Conservation (phyloP, 2,329 filamentous ascomycete species). For the Microcera coccophila region DNA sequence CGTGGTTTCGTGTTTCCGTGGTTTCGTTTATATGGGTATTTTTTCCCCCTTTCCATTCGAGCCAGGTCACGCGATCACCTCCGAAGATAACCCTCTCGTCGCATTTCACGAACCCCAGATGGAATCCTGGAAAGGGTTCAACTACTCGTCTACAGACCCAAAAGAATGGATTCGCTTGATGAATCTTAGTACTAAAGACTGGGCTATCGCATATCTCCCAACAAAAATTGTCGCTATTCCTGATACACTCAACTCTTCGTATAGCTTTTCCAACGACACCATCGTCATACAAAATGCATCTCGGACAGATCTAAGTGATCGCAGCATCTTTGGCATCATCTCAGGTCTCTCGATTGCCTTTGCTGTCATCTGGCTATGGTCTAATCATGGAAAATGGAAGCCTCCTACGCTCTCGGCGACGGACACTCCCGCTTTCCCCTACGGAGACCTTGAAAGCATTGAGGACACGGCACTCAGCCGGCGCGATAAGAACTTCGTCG, state of each 20-base stretch:
- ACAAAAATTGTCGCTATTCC: conserved; percentile 20
- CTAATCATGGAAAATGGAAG: background rate
- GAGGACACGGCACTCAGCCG: background rate
- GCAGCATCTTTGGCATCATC: background rate
- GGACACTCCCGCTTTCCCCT: too few relatives aligned
- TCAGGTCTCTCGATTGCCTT: background rate
- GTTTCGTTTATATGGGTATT: too few relatives aligned
- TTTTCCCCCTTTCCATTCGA: too few relatives aligned
- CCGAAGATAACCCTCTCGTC: too few relatives aligned
- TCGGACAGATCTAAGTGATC: background rate
- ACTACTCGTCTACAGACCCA: background rate
- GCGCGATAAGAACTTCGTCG: background rate
- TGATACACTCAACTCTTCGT: background rate
- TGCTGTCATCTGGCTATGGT: background rate
- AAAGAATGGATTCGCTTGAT: background rate
- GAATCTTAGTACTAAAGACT: conserved; percentile 5
- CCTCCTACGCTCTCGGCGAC: too few relatives aligned
- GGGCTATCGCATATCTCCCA: conserved; percentile 3
- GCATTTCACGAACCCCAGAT: too few relatives aligned
- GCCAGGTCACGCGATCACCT: too few relatives aligned
- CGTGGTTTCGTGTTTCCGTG: too few relatives aligned
- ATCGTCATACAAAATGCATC: background rate
- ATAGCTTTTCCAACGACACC: background rate
- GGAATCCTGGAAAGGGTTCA: conserved; percentile 2
- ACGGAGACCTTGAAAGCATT: background rate